Base-by-base conservation (phyloP, 2,329 filamentous ascomycete species). In the Epichloe festucae region DNA sequence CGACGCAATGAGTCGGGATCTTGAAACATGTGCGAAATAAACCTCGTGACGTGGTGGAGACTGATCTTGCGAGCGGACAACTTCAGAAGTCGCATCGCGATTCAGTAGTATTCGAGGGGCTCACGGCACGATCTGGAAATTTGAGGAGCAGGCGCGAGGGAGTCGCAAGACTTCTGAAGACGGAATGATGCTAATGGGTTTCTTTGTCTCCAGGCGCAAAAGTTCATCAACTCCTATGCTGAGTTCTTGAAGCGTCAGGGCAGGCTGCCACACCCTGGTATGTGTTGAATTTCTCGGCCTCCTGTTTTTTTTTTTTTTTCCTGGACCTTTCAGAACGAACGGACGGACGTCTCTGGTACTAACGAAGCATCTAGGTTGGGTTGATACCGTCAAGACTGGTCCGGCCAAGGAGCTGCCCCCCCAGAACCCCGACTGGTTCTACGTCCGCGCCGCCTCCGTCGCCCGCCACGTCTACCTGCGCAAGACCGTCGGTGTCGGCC, bases 371-470 rank as follows among this genome's bases (percentile, higher is more conserved):
- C 8, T 11, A 94, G 89, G 89, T 79, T 97, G 91, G 91, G 91
- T 96, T 73, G 93, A 98, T 73, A 96, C 91, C 69, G 93, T 97
- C 78, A 98, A 98, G 87, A 96, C 91, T 65, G 91, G 89, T 67
- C 81, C 85, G 71, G 86, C 87, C 72, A 95, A 95, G 77, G 93
- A 98, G 81, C 87, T 98, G 27, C 68, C 93, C 91, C 68, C 90
- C 68, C 90, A 97, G 83, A 86, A 90, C 74, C 88, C 90, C 71
- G 93, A 98, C 82, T 98, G 93, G 93, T 94, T 83, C 79, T 87
- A 84, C 75, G 73, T 83, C 71, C 90, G 93, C 70, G 90, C 91
- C 67, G 93, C 93, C 65, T 84, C 91, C 62, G 85, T 98, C 70
- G 93, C 93, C 68, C 89, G 90, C 70, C 91, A 97, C 81, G 85